Conservation (phyloP, 495 filamentous ascomycete genomes). For the Peziza echinospora region DNA sequence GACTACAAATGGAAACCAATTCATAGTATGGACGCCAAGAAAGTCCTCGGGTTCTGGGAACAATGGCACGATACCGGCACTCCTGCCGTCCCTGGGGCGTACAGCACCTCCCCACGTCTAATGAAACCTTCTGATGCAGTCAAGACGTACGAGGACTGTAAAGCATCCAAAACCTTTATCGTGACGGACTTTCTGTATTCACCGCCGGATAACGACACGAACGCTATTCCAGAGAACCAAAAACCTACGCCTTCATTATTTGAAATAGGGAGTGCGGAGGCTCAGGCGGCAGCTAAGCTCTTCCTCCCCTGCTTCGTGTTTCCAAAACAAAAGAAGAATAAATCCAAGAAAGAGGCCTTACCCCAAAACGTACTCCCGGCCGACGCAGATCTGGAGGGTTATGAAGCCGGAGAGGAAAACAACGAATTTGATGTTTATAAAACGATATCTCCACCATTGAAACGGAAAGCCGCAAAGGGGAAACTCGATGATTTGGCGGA, state of each 20-base stretch:
- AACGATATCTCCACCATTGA: conserved; percentile 3
- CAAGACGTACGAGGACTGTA: not conserved
- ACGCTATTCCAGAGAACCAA: not conserved
- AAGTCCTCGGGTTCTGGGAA: conserved; percentile 17
- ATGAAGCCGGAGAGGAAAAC: conserved; percentile 20
- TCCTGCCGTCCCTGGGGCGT: conserved; percentile 24
- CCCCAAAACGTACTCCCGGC: too few species aligned
- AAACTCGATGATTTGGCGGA: conserved; percentile 90
- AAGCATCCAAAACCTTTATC: not conserved
- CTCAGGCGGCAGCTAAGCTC: conserved; percentile 30
- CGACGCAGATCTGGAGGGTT: conserved; percentile 24
- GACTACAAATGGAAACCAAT: conserved; percentile 8
- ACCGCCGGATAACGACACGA: not conserved
- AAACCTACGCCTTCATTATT: not conserved
- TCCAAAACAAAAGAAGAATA: too few species aligned
- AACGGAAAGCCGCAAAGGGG: conserved; percentile 17
- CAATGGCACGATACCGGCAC: conserved; percentile 22
- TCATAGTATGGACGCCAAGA: conserved; percentile 12
- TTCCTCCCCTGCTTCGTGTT: too few species aligned
- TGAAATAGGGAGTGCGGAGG: conserved; percentile 43
- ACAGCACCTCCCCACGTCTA: not conserved
- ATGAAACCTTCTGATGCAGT: too few species aligned
- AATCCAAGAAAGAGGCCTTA: too few species aligned
- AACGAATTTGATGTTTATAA: conserved; percentile 20
- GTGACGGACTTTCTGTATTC: not conserved